Conservation (phyloP, 305 asterid genomes). For the Rubia peregrina region DNA sequence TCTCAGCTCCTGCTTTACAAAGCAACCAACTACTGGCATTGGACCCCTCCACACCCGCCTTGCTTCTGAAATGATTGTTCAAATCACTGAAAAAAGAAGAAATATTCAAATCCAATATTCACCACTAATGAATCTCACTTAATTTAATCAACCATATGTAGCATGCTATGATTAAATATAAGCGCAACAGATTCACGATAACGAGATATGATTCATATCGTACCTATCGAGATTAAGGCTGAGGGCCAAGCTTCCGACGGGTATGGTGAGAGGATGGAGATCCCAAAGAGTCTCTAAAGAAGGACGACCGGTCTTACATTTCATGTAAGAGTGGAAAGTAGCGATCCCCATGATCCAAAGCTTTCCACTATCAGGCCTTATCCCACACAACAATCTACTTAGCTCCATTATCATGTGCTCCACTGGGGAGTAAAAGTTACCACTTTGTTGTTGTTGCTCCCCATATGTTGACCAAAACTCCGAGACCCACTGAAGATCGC, state of each 20-base stretch:
- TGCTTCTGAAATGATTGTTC: constrained; percentile 35
- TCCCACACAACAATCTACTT: constrained; percentile 50
- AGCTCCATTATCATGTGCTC: constrained; percentile 95
- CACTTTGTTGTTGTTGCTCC: constrained; percentile 23
- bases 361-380: constrained; percentile 33
- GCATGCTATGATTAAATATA: not conserved
- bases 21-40: constrained; percentile 26
- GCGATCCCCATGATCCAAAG: constrained; percentile 80
- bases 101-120: not conserved
- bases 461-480: constrained; percentile 64
- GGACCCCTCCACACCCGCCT: constrained; percentile 37
- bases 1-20: constrained; percentile 38
- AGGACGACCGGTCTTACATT: constrained; percentile 69
- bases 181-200: not conserved
- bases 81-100: constrained; percentile 28
- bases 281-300: constrained; percentile 81
- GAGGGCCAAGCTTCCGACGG: constrained; percentile 51
- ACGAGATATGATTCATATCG: not conserved
- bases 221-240: constrained; percentile 68
- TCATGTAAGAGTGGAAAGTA: constrained; percentile 54
- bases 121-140: not conserved
- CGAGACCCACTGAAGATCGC: constrained; percentile 79
- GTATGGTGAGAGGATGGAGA: constrained; percentile 62
- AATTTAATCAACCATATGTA: not conserved
- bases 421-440: constrained; percentile 45